A percentile compares a stretch with the other conserved stretches of the same genome.
phyloP scores from a whole-genome alignment of 148 eudicot species.

The Camellia lanceoleosa region DNA sequence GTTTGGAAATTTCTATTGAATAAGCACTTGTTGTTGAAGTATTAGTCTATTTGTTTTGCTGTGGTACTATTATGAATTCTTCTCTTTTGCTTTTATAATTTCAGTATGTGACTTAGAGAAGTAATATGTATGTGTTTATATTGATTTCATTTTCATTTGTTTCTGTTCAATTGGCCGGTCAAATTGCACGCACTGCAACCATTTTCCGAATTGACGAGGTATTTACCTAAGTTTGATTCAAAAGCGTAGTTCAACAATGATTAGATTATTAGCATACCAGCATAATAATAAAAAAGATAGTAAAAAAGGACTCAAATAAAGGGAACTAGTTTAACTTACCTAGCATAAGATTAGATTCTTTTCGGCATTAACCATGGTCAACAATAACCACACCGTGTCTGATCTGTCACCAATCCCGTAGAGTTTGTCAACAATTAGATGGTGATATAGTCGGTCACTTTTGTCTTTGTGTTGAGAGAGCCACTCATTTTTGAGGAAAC shows the following conservation, averaged over 20 bases:
- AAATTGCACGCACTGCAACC: too few relatives aligned
- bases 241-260: neutral
- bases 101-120: too few relatives aligned
- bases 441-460: neutral
- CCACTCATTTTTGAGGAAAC: neutral
- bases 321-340: conserved; percentile 34
- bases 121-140: too few relatives aligned
- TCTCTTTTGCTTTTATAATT: too few relatives aligned
- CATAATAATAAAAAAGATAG: neutral
- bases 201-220: too few relatives aligned
- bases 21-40: too few relatives aligned
- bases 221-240: too few relatives aligned
- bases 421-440: neutral
- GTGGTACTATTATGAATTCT: too few relatives aligned
- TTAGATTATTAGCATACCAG: neutral
- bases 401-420: conserved; percentile 20
- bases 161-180: too few relatives aligned
- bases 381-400: conserved; percentile 77
- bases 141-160: too few relatives aligned
- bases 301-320: neutral
- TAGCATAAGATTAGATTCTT: conserved; percentile 82
- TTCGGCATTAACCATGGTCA: conserved; percentile 93
- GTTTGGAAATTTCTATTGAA: too few relatives aligned
- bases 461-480: neutral
- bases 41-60: too few relatives aligned